Evolutionary conservation across 192 early-diverging fungal genomes (phyloP), one percentile per base, ranked within the genome.

Genomic region (Geranomyces michiganensis): DNA sequence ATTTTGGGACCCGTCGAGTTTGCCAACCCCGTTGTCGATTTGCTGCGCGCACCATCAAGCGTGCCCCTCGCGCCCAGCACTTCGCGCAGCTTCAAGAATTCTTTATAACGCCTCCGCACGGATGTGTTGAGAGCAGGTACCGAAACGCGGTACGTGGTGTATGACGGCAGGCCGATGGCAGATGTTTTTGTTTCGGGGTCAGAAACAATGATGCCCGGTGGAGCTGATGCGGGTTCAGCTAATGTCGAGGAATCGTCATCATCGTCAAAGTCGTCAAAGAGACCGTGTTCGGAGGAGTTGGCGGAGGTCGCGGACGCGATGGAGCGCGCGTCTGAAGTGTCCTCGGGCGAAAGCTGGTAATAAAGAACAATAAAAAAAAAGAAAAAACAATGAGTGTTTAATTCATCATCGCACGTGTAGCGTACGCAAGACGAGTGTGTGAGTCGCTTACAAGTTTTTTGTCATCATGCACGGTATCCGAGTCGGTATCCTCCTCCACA

Each of bases 41-140:
- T 41, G n/a, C n/a, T n/a, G 36, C 36, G 36, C 36, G 36, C 5
- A 3, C 3, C 36, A 41, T 41, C 36, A 3, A 41, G 36, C 36
- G 36, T 41, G 1, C 58, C 58, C 3, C 29, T 6, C 6, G 26
- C 31, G 15, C 58, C 58, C 58, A 60, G 30, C 6, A 60, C 58
- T 29, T 61, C 29, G 30, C 36, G 27, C 68, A 70, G 43, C 33
- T 22, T 26, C 45, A 56, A 24, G 31, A 68, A 68, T 19, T 68
- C 66, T 15, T 22, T 21, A 33, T 55, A 68, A 19, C 66, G 46
- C 5, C 66, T 5, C 22, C 66, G 12, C 3, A 15, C 24, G 7
- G 22, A 27, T 7, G 36, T 56, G 22, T 55, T 55, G n/a, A 68
- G 22, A 21, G 43, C 45, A 13, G 66, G 46, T n/a, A 68, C 44